Conservation (phyloP, 2,329 filamentous ascomycete species). For the Ophiostoma novo-ulmi region DNA sequence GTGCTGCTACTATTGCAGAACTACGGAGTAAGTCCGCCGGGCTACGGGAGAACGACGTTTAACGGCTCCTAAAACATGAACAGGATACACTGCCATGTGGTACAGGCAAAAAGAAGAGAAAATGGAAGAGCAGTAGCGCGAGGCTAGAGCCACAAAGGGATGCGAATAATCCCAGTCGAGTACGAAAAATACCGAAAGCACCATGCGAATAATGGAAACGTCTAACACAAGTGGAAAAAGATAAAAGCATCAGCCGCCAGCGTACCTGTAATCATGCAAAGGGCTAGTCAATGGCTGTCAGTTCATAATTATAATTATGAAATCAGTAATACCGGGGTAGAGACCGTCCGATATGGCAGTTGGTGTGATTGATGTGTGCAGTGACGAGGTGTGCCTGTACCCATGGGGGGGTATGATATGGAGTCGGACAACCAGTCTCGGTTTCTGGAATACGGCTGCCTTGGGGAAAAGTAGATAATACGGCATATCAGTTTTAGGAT, state of each 20-base stretch:
- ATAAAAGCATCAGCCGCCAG: background rate
- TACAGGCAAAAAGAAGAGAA: background rate
- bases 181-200: background rate
- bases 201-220: background rate
- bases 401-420: background rate
- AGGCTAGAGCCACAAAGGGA: background rate
- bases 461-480: background rate
- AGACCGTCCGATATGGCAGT: background rate
- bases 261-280: background rate
- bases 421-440: background rate
- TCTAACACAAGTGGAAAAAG: background rate
- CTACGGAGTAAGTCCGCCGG: background rate
- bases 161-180: background rate
- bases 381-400: background rate
- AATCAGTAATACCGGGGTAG: background rate
- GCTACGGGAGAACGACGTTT: conserved; percentile 5
- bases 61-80: background rate
- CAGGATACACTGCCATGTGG: background rate
- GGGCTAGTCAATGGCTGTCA: background rate
- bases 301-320: background rate
- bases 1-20: background rate
- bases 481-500: background rate
- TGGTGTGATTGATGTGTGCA: background rate
- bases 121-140: background rate
- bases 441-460: background rate